phyloP scores from a whole-genome alignment of 805 yeast species.

The Wickerhamomyces mucosus region DNA sequence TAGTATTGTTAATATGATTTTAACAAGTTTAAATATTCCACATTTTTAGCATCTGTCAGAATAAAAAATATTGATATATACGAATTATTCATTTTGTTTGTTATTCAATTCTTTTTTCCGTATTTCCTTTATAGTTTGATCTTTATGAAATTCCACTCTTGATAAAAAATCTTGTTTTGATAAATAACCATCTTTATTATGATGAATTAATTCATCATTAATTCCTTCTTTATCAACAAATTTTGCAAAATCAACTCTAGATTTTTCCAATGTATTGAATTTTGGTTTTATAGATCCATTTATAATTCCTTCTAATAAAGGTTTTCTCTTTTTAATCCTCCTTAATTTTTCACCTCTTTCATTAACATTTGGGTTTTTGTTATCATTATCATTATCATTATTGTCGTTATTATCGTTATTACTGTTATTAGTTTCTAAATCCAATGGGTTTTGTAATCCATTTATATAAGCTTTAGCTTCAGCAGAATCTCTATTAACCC shows the following conservation, averaged over 20 bases:
- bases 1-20: constrained; percentile 70
- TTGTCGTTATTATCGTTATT: constrained; percentile 7
- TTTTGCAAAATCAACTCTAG: constrained; percentile 89
- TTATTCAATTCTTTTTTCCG: constrained; percentile 25
- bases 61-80: no score
- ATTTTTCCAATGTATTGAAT: constrained; percentile 85
- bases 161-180: constrained; percentile 85
- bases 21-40: constrained; percentile 62
- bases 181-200: constrained; percentile 84
- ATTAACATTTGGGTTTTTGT: constrained; percentile 10
- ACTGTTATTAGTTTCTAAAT: constrained; percentile 6
- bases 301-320: constrained; percentile 69
- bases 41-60: no score
- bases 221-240: constrained; percentile 85
- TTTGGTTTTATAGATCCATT: constrained; percentile 62
- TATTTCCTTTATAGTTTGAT: constrained; percentile 28
- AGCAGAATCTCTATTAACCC: constrained; percentile 69
- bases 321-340: constrained; percentile 61
- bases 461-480: constrained; percentile 78
- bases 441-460: constrained; percentile 33
- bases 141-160: constrained; percentile 48
- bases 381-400: constrained; percentile 3
- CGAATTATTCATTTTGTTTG: constrained; percentile 9
- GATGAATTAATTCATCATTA: constrained; percentile 67
- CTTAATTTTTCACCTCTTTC: constrained; percentile 29